Evolutionary conservation across 495 filamentous ascomycete genomes (phyloP), one percentile per base, ranked within the genome.

Genomic region (Tuber calosporum): DNA sequence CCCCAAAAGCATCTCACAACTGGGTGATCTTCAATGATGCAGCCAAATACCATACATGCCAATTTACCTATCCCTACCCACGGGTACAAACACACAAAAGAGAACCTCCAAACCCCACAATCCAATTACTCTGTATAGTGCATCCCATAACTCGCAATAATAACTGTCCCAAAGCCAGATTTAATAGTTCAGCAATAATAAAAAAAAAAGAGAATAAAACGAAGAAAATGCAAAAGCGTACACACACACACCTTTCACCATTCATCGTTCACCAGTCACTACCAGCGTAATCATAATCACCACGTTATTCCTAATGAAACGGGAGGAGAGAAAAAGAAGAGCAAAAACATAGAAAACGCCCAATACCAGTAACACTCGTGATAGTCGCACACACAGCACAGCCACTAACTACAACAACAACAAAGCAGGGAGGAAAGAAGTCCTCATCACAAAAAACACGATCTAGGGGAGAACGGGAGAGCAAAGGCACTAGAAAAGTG

Each of bases 291-390:
- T 66, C 37, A 20, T 45, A 58, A 30, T 17, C 42, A 26, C 43
- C 67, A 67, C 22, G n/a, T 74, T 19, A 36, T 37, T 58, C 30
- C 34, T 34, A 26, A 74, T 53, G 7, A 22, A 66, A 67, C 53
- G n/a, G 41, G 45, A 69, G 1, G 71, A 37, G 20, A 72, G 66
- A 69, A 22, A 67, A 40, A 48, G 43, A 53, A 22, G 38, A 45
- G 13, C 36, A 26, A 69, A 75, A 38, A 70, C 75, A 77, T 69
- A 40, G 69, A 66, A 37, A 48, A 48, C 72, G 42, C 62, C 53
- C 53, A 62, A 34, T 34, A 30, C 26, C 26, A 62, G 26, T 34
- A 62, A 62, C 17, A 19, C 53, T 26, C 26, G 34, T 62, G 53
- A 62, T 19, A 62, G 53, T 34, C 53, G 2, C 53, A 34, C 26